Conservation (phyloP, 73 alveolate species). For the Strombidium stylifer region DNA sequence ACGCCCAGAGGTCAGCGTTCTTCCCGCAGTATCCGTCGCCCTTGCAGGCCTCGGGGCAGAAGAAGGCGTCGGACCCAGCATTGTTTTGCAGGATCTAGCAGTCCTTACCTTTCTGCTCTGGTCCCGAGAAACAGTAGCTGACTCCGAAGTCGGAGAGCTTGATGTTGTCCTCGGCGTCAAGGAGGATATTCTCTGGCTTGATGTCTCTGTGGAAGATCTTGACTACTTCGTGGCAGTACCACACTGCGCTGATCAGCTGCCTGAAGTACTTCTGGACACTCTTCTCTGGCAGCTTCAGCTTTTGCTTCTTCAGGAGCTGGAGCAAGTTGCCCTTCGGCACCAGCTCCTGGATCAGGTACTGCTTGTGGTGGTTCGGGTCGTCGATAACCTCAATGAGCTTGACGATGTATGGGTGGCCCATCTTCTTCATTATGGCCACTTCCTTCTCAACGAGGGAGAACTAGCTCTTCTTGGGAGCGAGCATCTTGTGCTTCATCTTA, state of each 20-base stretch:
- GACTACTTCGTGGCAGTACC: constrained; percentile 62
- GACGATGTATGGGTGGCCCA: constrained; percentile 47
- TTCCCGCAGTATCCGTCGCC: constrained; percentile 45
- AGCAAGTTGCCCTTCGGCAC: constrained; percentile 19
- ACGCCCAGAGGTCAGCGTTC: constrained; percentile 62
- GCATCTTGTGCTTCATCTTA: constrained; percentile 10
- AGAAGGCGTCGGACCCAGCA: constrained; percentile 52
- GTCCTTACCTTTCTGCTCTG: background rate
- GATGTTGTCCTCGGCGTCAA: constrained; percentile 68
- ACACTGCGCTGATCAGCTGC: constrained; percentile 69
- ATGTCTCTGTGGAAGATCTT: constrained; percentile 73
- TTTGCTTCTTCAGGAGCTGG: background rate
- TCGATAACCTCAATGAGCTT: constrained; percentile 38
- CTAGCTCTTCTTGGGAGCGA: background rate
- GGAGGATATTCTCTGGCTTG: constrained; percentile 67
- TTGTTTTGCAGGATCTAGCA: constrained; percentile 32
- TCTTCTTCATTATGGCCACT: constrained; percentile 39
- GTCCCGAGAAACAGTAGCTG: too few species aligned
- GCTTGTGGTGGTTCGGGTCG: constrained; percentile 24
- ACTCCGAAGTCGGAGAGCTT: constrained; percentile 83
- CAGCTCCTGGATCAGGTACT: constrained; percentile 30
- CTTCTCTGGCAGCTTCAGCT: constrained; percentile 13
- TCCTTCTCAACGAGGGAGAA: too few species aligned
- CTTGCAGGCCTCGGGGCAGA: constrained; percentile 51
- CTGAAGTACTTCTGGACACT: constrained; percentile 41